A percentile compares a stretch with the other conserved stretches of the same genome.
Conservation (phyloP, 371 early-diverging fungal genomes). For the Smittium mucronatum region DNA sequence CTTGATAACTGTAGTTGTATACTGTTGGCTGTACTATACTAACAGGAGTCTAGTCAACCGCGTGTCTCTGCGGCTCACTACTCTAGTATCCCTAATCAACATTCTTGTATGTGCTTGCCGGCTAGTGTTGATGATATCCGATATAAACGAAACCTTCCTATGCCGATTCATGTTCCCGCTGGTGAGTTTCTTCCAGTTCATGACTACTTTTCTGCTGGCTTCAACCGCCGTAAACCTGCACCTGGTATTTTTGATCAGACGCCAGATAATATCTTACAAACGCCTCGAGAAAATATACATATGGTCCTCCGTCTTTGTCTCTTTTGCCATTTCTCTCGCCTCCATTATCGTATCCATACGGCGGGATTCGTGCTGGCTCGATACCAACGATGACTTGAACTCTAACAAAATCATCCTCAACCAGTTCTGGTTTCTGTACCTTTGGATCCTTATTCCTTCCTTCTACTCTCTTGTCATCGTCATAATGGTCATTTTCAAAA, state of each 20-base stretch:
- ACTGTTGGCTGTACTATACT: neutral
- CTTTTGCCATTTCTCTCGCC: conserved; percentile 1
- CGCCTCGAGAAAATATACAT: neutral
- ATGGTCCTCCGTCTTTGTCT: neutral
- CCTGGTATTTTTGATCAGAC: conserved; percentile 5
- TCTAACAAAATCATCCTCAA: neutral
- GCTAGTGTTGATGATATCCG: neutral
- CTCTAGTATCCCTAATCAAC: conserved; percentile 1
- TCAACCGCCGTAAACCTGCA: conserved; percentile 7
- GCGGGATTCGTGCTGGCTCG: conserved; percentile 2
- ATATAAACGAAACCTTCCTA: neutral
- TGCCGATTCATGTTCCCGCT: neutral
- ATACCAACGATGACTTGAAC: neutral
- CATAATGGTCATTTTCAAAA: neutral
- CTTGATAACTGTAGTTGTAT: neutral
- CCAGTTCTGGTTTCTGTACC: neutral
- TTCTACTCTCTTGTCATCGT: conserved; percentile 1
- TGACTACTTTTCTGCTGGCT: conserved; percentile 2
- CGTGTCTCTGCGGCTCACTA: neutral
- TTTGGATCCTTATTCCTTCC: conserved; percentile 7
- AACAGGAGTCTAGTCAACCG: conserved; percentile 3
- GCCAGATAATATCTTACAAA: neutral
- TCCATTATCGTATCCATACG: neutral
- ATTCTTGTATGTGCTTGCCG: neutral
- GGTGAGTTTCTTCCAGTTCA: neutral